Percentiles rank a stretch among this genome's conserved stretches.
Conservation (phyloP, 2,329 filamentous ascomycete genomes). For the Fusarium succisae region DNA sequence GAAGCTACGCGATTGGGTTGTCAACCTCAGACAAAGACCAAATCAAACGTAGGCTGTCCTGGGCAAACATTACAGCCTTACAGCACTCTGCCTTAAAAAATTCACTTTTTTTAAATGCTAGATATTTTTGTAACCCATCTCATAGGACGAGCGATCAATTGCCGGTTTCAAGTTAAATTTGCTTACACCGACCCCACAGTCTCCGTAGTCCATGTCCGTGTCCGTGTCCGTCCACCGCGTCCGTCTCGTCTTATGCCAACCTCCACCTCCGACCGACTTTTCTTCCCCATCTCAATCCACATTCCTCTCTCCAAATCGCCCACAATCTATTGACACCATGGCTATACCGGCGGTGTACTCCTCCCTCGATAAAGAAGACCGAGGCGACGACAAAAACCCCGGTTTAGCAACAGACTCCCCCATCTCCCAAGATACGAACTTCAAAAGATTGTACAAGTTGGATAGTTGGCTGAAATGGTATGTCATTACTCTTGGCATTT, state of each 20-base stretch:
- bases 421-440: background rate
- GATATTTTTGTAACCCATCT: background rate
- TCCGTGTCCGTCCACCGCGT: slow-evolving; percentile 2
- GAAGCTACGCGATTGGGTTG: background rate
- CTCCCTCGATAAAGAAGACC: slow-evolving; percentile 32
- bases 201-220: slow-evolving; percentile 34
- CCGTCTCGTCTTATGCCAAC: background rate
- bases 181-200: slow-evolving; percentile 15
- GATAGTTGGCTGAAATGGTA: slow-evolving; percentile 30
- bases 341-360: slow-evolving; percentile 19
- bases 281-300: background rate
- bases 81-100: background rate
- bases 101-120: background rate
- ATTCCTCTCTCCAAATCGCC: too few relatives aligned
- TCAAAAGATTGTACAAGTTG: slow-evolving; percentile 22
- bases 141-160: slow-evolving; percentile 8
- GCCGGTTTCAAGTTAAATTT: slow-evolving; percentile 10
- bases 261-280: background rate
- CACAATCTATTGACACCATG: background rate
- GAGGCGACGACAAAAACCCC: background rate
- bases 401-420: background rate
- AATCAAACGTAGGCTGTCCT: background rate
- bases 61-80: background rate
- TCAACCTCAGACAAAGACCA: background rate
- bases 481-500: slow-evolving; percentile 17